A percentile compares a stretch with the other conserved stretches of the same genome.
Conservation (phyloP, 306 rosid genomes). For the Prunus fruticosa region DNA sequence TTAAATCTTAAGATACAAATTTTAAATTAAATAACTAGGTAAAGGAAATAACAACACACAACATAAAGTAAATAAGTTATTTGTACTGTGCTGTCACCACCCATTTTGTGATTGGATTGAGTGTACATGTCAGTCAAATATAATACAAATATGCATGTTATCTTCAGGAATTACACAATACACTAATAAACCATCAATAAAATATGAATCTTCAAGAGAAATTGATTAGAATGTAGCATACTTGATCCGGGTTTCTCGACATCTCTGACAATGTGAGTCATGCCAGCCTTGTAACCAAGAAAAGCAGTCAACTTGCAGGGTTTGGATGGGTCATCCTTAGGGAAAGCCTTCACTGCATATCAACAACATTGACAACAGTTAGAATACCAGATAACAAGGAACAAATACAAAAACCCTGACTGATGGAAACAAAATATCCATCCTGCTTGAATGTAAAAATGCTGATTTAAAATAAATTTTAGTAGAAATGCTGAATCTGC, state of each 20-base stretch:
- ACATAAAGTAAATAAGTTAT: too few species aligned
- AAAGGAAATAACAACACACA: background rate
- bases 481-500: background rate
- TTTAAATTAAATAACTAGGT: background rate
- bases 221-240: background rate
- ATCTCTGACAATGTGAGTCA: slow-evolving; percentile 88
- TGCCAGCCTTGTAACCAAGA: slow-evolving; percentile 84
- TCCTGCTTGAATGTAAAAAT: background rate
- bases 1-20: background rate
- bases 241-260: slow-evolving; percentile 90
- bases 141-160: background rate
- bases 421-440: background rate
- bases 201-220: background rate
- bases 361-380: background rate
- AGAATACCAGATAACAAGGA: background rate
- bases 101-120: background rate
- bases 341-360: slow-evolving; percentile 80
- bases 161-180: background rate
- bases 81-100: background rate
- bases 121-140: background rate
- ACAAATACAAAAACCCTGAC: background rate
- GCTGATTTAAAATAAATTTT: background rate
- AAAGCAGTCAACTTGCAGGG: slow-evolving; percentile 72
- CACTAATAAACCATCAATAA: background rate
- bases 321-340: slow-evolving; percentile 71